Percentiles rank a stretch among this genome's conserved stretches.
Evolutionary conservation across 2,329 filamentous ascomycete genomes (phyloP).

Genomic region (Neofusicoccum ribis): DNA sequence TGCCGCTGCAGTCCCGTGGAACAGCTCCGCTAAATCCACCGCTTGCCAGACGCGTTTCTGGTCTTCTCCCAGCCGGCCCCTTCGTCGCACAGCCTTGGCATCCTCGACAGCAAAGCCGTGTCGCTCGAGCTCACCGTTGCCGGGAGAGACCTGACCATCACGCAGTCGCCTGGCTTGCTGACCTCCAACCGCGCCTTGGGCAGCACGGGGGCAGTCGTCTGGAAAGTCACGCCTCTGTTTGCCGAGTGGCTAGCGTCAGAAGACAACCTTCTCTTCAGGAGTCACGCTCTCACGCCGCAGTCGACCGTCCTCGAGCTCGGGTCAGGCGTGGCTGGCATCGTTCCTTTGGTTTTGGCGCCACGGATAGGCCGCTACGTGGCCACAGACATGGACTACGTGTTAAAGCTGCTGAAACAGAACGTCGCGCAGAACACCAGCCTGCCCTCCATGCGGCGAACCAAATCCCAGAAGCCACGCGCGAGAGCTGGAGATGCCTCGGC

Average conservation of each 20-base stretch:
- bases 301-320: slow-evolving; percentile 79
- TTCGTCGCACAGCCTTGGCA: slow-evolving; percentile 61
- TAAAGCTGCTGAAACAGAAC: slow-evolving; percentile 75
- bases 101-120: slow-evolving; percentile 16
- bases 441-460: neutral
- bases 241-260: slow-evolving; percentile 73
- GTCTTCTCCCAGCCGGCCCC: slow-evolving; percentile 77
- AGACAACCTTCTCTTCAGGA: slow-evolving; percentile 61
- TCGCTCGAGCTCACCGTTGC: slow-evolving; percentile 58
- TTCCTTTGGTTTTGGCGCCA: slow-evolving; percentile 68
- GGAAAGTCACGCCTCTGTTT: slow-evolving; percentile 85
- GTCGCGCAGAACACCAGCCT: slow-evolving; percentile 51
- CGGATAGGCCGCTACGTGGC: slow-evolving; percentile 68
- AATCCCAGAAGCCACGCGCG: slow-evolving; percentile 8
- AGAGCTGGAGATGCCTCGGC: neutral
- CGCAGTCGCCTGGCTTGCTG: slow-evolving; percentile 81
- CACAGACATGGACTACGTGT: slow-evolving; percentile 86
- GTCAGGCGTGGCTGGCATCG: slow-evolving; percentile 80
- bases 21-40: slow-evolving; percentile 4
- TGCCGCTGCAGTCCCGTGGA: neutral
- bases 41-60: slow-evolving; percentile 73
- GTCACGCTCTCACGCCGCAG: slow-evolving; percentile 52
- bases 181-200: slow-evolving; percentile 72
- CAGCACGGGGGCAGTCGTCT: slow-evolving; percentile 83
- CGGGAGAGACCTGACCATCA: slow-evolving; percentile 70